Base-by-base conservation (phyloP, 1,139 yeast genomes). In the Taiozyma onychis region DNA sequence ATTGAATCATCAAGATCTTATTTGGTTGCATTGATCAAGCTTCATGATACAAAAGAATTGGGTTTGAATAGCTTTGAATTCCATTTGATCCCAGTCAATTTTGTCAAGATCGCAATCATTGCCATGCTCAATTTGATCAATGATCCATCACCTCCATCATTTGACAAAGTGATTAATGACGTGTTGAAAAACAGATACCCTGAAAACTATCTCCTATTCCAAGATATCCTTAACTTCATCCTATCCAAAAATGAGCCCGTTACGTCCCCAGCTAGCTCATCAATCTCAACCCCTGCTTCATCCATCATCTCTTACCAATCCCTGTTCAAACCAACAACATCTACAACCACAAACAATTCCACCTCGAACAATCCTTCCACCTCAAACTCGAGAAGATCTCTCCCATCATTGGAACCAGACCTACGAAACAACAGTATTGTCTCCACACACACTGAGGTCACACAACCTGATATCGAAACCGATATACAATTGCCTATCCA, bases 41-140 rank as follows among this genome's bases (percentile, higher is more conserved):
- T 60, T 41, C 55, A 61, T 47, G 48, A 55, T 11, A 46, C 53
- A 9, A 54, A 59, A 44, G 65, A 61, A 45, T 39, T 58, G 24
- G 59, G 57, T 35, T 44, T 59, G 47, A 60, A 60, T 45, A 60
- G 56, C 44, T 60, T 59, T 52, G 62, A 60, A 39, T 58, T 59
- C 41, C 62, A 59, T 45, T 44, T 60, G 34, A 56, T 58, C 13
- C 64, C 65, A 16, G 39, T 61, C 14, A 60, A 61, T 47, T 60
- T 61, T 47, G 51, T 59, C 24, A 61, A 59, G 24, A 45, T 56
- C 16, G 48, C 49, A n/a, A 47, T 56, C 7, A 48, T 61, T 16
- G 54, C 63, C 5, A 52, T 56, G 51, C 45, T 59, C 24, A 51
- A 53, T 22, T 50, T 54, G 41, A 47, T 54, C 45, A 22, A 41